Evolutionary conservation across 345 rosid species (phyloP).

Genomic region (Iberis pinnata): DNA sequence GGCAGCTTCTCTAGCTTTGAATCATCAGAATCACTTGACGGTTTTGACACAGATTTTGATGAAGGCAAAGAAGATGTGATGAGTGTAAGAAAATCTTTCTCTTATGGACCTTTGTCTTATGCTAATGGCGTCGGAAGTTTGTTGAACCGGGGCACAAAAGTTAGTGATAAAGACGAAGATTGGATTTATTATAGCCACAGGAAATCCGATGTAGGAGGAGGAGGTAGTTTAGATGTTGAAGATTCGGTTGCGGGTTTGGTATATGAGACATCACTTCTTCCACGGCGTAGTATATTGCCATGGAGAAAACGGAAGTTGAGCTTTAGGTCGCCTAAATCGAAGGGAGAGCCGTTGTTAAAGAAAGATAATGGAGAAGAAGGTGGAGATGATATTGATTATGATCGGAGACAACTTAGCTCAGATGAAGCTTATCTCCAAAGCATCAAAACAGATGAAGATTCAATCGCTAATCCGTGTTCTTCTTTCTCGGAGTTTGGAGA

Average conservation of each 20-base stretch:
- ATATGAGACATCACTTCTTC: slow-evolving; percentile 31
- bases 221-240: slow-evolving; percentile 31
- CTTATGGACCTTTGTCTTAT: slow-evolving; percentile 44
- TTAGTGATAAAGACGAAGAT: slow-evolving; percentile 40
- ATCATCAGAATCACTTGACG: slow-evolving; percentile 42
- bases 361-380: slow-evolving; percentile 51
- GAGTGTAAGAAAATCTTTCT: slow-evolving; percentile 32
- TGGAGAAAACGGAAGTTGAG: slow-evolving; percentile 53
- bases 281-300: slow-evolving; percentile 39
- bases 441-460: slow-evolving; percentile 37
- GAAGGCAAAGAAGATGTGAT: slow-evolving; percentile 27
- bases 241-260: slow-evolving; percentile 23
- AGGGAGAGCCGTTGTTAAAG: slow-evolving; percentile 54
- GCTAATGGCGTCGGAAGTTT: slow-evolving; percentile 40
- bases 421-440: slow-evolving; percentile 49
- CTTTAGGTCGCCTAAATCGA: slow-evolving; percentile 38
- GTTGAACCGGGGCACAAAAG: slow-evolving; percentile 16
- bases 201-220: slow-evolving; percentile 30
- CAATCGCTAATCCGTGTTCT: slow-evolving; percentile 32
- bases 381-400: slow-evolving; percentile 57
- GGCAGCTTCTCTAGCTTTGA: slow-evolving; percentile 35
- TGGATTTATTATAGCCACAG: slow-evolving; percentile 44
- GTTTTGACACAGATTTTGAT: slow-evolving; percentile 27
- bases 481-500: slow-evolving; percentile 55
- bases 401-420: slow-evolving; percentile 55